Percentiles rank a stretch among this genome's conserved stretches.
Conservation (phyloP, 108 stramenopile genomes). For the Phaeodactylum tricornutum region DNA sequence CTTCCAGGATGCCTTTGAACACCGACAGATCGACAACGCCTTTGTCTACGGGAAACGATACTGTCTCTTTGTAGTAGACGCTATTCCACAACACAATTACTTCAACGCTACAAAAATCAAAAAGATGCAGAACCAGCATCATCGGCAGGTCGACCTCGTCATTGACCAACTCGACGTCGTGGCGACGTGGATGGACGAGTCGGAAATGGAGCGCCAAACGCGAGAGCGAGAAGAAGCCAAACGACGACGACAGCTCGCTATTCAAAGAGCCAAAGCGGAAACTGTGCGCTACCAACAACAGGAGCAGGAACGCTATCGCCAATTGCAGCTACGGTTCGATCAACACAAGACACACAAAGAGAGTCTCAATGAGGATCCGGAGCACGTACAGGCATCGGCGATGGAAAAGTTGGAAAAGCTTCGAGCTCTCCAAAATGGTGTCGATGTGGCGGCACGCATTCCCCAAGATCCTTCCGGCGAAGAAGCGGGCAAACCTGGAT, state of each 20-base stretch:
- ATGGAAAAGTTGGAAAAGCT: slow-evolving; percentile 26
- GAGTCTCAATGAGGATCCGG: not conserved
- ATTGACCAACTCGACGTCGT: slow-evolving; percentile 54
- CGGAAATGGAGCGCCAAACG: slow-evolving; percentile 46
- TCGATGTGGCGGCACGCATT: not conserved
- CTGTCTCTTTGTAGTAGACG: slow-evolving; percentile 53
- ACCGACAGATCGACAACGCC: slow-evolving; percentile 50
- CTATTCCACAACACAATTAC: slow-evolving; percentile 65
- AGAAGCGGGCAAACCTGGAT: not conserved
- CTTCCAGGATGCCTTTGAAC: slow-evolving; percentile 23
- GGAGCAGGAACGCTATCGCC: not conserved
- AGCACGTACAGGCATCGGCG: slow-evolving; percentile 23
- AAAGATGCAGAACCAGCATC: slow-evolving; percentile 24
- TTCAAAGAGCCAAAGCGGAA: no score
- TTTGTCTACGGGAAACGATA: slow-evolving; percentile 74
- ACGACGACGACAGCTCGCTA: no score
- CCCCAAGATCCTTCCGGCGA: not conserved
- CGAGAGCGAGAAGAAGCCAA: slow-evolving; percentile 4
- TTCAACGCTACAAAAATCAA: slow-evolving; percentile 32
- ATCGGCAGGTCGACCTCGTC: slow-evolving; percentile 44
- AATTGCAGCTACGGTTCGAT: slow-evolving; percentile 5
- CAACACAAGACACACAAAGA: not conserved
- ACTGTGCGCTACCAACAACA: no score
- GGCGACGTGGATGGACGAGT: slow-evolving; percentile 59
- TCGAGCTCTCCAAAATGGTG: not conserved